Percentiles rank a stretch among this genome's conserved stretches.
Evolutionary conservation across 208 protist genomes (phyloP).

Genomic region (Trypanosoma platydactyli): DNA sequence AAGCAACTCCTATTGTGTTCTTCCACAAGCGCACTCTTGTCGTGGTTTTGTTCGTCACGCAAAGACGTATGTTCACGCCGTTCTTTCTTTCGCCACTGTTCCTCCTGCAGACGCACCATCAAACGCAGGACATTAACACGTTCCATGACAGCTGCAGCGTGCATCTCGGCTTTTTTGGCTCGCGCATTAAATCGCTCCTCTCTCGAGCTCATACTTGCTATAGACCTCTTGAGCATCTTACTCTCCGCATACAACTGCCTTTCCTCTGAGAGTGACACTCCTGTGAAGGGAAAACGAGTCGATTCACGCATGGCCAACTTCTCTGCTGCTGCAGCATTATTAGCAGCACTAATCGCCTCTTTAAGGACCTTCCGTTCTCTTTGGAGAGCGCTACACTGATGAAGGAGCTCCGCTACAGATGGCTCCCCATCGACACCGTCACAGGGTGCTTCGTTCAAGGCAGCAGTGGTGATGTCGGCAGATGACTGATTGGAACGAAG

Average conservation of each 20-base stretch:
- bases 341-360: slow-evolving; percentile 4
- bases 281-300: background rate
- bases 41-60: background rate
- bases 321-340: background rate
- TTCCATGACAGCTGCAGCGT: background rate
- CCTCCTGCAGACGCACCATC: background rate
- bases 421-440: background rate
- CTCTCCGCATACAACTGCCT: background rate
- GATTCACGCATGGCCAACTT: background rate
- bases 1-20: slow-evolving; percentile 2
- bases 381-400: slow-evolving; percentile 6
- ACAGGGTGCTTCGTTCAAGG: background rate
- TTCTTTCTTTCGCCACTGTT: background rate
- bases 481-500: background rate
- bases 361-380: slow-evolving; percentile 1
- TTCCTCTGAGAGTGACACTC: background rate
- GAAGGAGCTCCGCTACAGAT: background rate
- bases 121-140: background rate
- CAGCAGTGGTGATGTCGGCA: background rate
- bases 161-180: background rate
- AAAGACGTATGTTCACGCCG: too few relatives aligned
- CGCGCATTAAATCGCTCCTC: background rate
- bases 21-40: background rate
- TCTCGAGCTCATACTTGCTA: background rate
- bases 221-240: slow-evolving; percentile 1